These are phyloP conservation scores for Flaveria robusta DNA, from an alignment of 129 eudicot species.

Conservation along the genomic window DNA sequence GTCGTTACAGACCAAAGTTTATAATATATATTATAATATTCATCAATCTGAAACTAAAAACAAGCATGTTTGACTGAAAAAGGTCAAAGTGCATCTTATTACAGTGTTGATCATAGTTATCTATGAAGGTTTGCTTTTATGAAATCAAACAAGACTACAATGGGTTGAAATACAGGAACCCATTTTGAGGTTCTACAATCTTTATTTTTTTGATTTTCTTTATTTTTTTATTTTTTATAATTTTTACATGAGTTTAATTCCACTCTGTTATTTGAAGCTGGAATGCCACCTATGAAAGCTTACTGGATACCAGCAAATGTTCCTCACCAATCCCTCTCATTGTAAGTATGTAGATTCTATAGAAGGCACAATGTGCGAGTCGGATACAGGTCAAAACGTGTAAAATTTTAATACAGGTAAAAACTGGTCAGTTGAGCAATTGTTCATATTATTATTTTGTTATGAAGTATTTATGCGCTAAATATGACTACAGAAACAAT, in stretches of 20 bases:
- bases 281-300: background rate
- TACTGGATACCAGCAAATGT: background rate
- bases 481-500: background rate
- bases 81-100: background rate
- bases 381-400: background rate
- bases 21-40: background rate
- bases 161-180: background rate
- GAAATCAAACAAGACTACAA: background rate
- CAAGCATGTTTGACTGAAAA: background rate
- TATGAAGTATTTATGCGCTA: background rate
- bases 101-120: background rate
- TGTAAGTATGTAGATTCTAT: background rate
- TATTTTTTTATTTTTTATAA: too few relatives aligned
- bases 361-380: background rate
- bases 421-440: background rate
- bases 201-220: too few relatives aligned
- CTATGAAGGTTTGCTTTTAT: background rate
- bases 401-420: background rate
- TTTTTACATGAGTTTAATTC: too few relatives aligned
- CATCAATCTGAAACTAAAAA: background rate
- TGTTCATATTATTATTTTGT: background rate
- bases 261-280: too few relatives aligned
- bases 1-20: too few relatives aligned
- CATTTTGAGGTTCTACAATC: background rate
- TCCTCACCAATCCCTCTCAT: background rate